A percentile compares a stretch with the other conserved stretches of the same genome.
These are phyloP conservation scores for Vigna radiata DNA, from an alignment of 306 rosid genomes.

Conservation along the genomic window DNA sequence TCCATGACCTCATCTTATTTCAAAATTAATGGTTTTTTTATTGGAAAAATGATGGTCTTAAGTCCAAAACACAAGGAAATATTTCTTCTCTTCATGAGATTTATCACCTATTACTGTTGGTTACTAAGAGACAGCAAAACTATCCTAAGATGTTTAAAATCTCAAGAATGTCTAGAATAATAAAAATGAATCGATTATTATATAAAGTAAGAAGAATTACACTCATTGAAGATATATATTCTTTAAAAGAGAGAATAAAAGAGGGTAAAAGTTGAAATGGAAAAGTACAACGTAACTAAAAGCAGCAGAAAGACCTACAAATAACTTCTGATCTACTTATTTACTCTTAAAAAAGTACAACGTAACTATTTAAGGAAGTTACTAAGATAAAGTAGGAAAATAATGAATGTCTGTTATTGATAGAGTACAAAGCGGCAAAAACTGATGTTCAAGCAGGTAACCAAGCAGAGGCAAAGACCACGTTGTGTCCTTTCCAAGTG, in stretches of 20 bases:
- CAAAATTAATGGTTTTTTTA: background rate
- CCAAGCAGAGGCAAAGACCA: slow-evolving; percentile 90
- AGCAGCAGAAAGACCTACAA: background rate
- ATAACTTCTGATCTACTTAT: slow-evolving; percentile 27
- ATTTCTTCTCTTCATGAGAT: background rate
- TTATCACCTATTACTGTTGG: background rate
- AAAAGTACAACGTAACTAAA: background rate
- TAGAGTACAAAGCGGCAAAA: background rate
- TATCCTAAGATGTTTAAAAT: background rate
- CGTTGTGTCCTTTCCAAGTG: slow-evolving; percentile 98
- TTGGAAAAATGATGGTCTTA: background rate
- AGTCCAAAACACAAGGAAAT: background rate
- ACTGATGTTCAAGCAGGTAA: slow-evolving; percentile 60
- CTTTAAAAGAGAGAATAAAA: background rate
- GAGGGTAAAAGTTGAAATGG: background rate
- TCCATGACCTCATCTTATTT: background rate
- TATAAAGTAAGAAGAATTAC: background rate
- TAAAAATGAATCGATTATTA: background rate
- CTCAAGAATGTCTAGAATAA: background rate
- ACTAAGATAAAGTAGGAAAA: slow-evolving; percentile 22
- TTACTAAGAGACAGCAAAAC: background rate
- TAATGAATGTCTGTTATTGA: slow-evolving; percentile 5
- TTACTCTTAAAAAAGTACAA: slow-evolving; percentile 19
- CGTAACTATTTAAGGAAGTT: background rate
- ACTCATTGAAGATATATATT: background rate